Evolutionary conservation across 768 basidiomycete species (phyloP), one percentile per base, ranked within the genome.

Genomic region (Tylopilus intermedius): DNA sequence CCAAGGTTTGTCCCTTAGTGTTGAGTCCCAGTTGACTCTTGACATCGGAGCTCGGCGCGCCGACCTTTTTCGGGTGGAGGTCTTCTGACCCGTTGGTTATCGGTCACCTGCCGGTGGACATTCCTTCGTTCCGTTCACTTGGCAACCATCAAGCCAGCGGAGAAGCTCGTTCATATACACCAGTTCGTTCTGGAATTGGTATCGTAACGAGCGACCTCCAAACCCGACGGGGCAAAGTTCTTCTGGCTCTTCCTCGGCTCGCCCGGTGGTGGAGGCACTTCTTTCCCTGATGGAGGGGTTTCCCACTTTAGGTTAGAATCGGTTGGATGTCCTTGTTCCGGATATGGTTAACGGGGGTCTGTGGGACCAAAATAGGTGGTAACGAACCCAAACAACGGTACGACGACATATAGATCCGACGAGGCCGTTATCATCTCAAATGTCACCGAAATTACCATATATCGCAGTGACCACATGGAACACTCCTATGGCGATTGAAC

Each of bases 381-480:
- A 50, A 62, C 58, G 64, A 57, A 57, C 64, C 64, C 52, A 54
- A 32, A 56, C n/a, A 58, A 39, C 24, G 64, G 64, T 57, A 63
- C 44, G 48, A 58, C 24, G 14, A 54, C 55, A 61, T 54, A 61
- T 56, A 51, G 59, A 45, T 58, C 54, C 54, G 50, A 40, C 39
- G 21, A 40, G 21, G 30, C 44, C 46, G 43, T 61, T 58, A 61
- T 58, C 62, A 37, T 14, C n/a, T 40, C 39, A 14, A 39, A 45
- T 29, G 32, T 33, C 26, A 39, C 49, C 35, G 51, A 26, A 21
- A 42, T 47, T 27, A 27, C 45, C 45, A 13, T 37, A 46, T 40
- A 35, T 51, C 22, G 32, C 15, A 48, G 38, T 27, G 8, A 47
- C 38, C 60, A 56, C 27, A 29, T 56, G 56, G 47, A 32, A 42